Percentiles rank a stretch among this genome's conserved stretches.
Conservation (phyloP, 202 grass and related monocot genomes). For the Panicum virgatum region DNA sequence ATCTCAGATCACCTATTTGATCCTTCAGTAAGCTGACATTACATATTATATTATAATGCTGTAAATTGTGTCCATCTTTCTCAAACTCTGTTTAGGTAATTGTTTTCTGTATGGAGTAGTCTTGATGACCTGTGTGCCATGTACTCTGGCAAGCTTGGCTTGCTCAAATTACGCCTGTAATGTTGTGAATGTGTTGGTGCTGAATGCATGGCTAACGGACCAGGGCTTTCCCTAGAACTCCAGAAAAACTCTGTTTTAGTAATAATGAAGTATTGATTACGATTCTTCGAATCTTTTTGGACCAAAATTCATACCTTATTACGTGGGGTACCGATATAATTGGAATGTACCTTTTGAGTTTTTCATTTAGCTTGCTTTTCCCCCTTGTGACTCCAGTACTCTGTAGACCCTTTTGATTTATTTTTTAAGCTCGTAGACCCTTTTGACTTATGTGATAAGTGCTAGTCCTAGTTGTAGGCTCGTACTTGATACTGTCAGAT, state of each 20-base stretch:
- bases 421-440: background rate
- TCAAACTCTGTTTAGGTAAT: background rate
- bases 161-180: no score
- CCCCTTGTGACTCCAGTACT: background rate
- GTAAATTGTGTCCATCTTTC: constrained; percentile 1
- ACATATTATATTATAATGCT: constrained; percentile 26
- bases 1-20: constrained; percentile 57
- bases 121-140: no score
- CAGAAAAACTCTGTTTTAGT: background rate
- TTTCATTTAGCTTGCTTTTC: background rate
- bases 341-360: constrained; percentile 4
- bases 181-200: no score
- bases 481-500: background rate
- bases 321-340: background rate
- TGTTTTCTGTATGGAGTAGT: no score
- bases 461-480: background rate
- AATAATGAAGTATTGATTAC: background rate
- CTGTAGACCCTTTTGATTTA: background rate
- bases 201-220: no score
- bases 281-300: background rate
- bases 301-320: background rate
- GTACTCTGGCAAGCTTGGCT: no score
- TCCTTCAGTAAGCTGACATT: constrained; percentile 64
- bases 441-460: constrained; percentile 2
- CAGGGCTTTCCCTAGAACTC: no score